Percentiles rank a stretch among this genome's conserved stretches.
Evolutionary conservation across 495 filamentous ascomycete species (phyloP).

Genomic region (Penicillium crystallinum): DNA sequence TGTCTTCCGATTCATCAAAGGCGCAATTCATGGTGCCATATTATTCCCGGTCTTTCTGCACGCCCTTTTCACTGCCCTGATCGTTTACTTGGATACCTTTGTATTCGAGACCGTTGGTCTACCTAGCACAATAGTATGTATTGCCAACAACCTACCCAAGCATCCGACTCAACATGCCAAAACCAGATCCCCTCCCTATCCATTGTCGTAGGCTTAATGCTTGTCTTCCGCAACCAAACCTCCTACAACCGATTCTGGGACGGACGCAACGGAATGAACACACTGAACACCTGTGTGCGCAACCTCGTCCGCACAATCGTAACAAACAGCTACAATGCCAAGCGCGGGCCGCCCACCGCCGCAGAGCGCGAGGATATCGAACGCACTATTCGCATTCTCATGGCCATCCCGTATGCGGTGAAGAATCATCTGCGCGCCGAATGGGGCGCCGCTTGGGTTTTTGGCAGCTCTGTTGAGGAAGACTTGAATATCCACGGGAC

Average conservation of each 20-base stretch:
- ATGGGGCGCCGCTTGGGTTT: constrained; percentile 55
- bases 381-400: constrained; percentile 52
- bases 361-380: constrained; percentile 58
- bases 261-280: constrained; percentile 55
- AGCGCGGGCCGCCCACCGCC: constrained; percentile 16
- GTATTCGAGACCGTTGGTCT: constrained; percentile 52
- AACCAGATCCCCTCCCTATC: constrained; percentile 64
- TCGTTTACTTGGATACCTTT: constrained; percentile 59
- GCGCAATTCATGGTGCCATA: constrained; percentile 65
- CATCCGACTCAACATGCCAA: not conserved
- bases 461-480: constrained; percentile 32
- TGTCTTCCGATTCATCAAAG: constrained; percentile 70
- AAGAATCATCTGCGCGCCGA: constrained; percentile 73
- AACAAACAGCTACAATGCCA: constrained; percentile 33
- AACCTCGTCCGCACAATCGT: constrained; percentile 60
- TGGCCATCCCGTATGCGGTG: constrained; percentile 69
- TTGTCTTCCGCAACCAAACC: constrained; percentile 71
- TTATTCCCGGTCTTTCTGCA: constrained; percentile 60
- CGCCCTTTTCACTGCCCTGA: constrained; percentile 55
- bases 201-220: constrained; percentile 76
- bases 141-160: not conserved
- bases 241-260: constrained; percentile 72
- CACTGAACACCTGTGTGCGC: constrained; percentile 54
- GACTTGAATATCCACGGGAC: constrained; percentile 42
- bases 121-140: constrained; percentile 57